Base-by-base conservation (phyloP, 768 basidiomycete species). In the Sarcodon sp. region DNA sequence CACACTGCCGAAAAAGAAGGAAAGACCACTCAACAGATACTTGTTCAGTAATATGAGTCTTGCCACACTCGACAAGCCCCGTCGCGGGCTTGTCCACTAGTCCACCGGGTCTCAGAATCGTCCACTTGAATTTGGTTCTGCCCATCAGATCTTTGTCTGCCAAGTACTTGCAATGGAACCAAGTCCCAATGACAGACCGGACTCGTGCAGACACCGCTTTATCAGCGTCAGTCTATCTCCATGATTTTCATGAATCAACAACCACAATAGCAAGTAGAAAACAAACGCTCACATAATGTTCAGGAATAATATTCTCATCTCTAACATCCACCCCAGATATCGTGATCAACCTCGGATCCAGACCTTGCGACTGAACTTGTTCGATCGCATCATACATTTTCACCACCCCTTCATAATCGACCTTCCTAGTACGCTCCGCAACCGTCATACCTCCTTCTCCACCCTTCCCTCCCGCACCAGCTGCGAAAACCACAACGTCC, bases 311-410 rank as follows among this genome's bases (percentile, higher is more conserved):
- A 11, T 68, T 64, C 12, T 67, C 69, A 54, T 80, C 66, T 33
- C 80, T 64, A 0, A 76, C 57, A 56, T 83, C 80, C 13, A 79
- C 61, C 1, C 75, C 74, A 15, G 79, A 80, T 33, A 84, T 74
- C 47, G 79, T 58, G 36, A 83, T 67, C 45, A 83, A 57, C 47
- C 77, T 60, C 33, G 78, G 78, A 50, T 71, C 72, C n/a, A 54
- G 47, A 1, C 66, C 67, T 41, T 70, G 54, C n/a, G 21, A 35
- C 2, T 78, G 64, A 0, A 43, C 62, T 4, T 27, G 21, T 57
- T 83, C 81, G 46, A 85, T 66, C 0, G 80, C 82, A 56, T 84
- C 81, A 55, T 78, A 83, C 2, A 81, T 72, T 61, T 83, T 84
- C 35, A 85, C 52, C 0, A 80, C 79, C 7, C 80, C 81, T 44